A percentile compares a stretch with the other conserved stretches of the same genome.
These are phyloP conservation scores for Trametes elegans DNA, from an alignment of 768 basidiomycete species.

Conservation along the genomic window DNA sequence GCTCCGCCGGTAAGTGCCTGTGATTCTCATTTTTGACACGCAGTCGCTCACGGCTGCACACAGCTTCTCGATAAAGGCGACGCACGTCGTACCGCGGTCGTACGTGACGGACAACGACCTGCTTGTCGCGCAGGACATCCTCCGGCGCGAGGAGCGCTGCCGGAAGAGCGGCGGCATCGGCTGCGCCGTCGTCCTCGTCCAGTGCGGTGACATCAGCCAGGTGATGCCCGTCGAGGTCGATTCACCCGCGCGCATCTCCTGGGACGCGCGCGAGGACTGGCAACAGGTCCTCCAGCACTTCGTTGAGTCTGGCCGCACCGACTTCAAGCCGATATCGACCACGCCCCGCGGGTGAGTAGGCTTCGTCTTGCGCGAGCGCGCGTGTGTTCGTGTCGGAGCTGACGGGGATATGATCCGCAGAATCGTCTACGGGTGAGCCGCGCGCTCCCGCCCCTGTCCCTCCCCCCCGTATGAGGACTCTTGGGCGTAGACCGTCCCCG, in stretches of 20 bases:
- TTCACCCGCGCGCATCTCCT: slow-evolving; percentile 69
- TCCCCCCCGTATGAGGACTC: too few species aligned
- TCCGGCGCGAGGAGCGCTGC: slow-evolving; percentile 77
- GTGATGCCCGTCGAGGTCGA: slow-evolving; percentile 89
- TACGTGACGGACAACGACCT: slow-evolving; percentile 67
- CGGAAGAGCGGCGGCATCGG: slow-evolving; percentile 75
- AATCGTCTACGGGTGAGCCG: slow-evolving; percentile 31
- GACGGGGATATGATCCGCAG: neutral
- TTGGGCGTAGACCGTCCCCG: slow-evolving; percentile 10
- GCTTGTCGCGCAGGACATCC: slow-evolving; percentile 72
- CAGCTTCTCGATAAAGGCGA: slow-evolving; percentile 67
- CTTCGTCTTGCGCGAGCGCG: too few species aligned
- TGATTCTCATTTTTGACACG: neutral
- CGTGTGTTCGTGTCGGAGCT: neutral
- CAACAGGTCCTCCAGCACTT: slow-evolving; percentile 64
- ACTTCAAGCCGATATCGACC: slow-evolving; percentile 83
- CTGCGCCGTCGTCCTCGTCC: slow-evolving; percentile 69
- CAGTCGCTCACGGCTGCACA: slow-evolving; percentile 15
- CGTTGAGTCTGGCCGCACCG: slow-evolving; percentile 67
- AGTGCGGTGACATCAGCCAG: slow-evolving; percentile 73
- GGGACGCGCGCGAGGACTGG: slow-evolving; percentile 80
- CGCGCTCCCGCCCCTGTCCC: neutral
- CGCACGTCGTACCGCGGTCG: slow-evolving; percentile 68
- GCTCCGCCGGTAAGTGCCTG: slow-evolving; percentile 55
- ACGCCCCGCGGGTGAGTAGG: slow-evolving; percentile 66